A percentile compares a stretch with the other conserved stretches of the same genome.
These are phyloP conservation scores for Lippia alba DNA, from an alignment of 305 asterid genomes.

Conservation along the genomic window DNA sequence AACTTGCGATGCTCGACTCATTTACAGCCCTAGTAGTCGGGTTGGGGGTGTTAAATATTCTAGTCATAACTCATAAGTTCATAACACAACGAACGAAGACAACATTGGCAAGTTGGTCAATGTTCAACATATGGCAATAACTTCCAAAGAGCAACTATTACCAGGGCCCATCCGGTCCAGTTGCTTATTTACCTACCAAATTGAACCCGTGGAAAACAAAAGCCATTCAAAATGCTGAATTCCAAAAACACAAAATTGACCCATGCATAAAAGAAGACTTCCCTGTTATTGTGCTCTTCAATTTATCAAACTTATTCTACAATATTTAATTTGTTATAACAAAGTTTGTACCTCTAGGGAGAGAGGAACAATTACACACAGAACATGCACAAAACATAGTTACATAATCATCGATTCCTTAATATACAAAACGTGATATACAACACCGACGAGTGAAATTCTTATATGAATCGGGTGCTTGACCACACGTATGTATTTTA, in stretches of 20 bases:
- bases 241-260: too few relatives aligned
- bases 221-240: too few relatives aligned
- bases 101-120: neutral
- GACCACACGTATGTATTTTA: too few relatives aligned
- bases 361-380: too few relatives aligned
- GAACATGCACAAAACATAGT: neutral
- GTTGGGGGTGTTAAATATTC: neutral
- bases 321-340: neutral
- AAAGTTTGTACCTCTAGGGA: too few relatives aligned
- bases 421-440: constrained; percentile 14
- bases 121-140: constrained; percentile 18
- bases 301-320: too few relatives aligned
- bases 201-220: too few relatives aligned
- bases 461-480: too few relatives aligned
- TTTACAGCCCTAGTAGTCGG: too few relatives aligned
- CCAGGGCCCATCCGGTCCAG: neutral
- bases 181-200: neutral
- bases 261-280: too few relatives aligned
- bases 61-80: neutral
- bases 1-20: too few relatives aligned
- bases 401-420: constrained; percentile 4
- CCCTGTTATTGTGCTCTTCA: too few relatives aligned
- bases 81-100: constrained; percentile 24
- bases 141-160: constrained; percentile 11
- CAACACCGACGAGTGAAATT: neutral